Conservation (phyloP, 139 green algal genomes). For the Haematococcus sp. region DNA sequence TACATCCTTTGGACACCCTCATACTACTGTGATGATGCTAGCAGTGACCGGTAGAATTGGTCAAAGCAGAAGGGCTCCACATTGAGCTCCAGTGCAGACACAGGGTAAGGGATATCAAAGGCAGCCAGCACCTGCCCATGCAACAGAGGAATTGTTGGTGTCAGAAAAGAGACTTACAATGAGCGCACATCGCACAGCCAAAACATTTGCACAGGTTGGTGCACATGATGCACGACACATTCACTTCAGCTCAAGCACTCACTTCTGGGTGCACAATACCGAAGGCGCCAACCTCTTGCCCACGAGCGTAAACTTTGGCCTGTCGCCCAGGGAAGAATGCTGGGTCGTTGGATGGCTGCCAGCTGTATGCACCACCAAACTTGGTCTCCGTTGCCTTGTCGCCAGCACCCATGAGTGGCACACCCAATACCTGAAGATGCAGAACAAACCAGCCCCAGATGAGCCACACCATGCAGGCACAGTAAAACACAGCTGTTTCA, state of each 20-base stretch:
- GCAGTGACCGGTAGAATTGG: slow-evolving; percentile 58
- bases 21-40: no score
- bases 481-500: no score
- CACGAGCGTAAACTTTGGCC: slow-evolving; percentile 42
- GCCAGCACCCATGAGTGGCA: slow-evolving; percentile 37
- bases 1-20: no score
- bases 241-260: no score
- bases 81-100: slow-evolving; percentile 92
- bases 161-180: not conserved
- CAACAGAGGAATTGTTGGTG: no score
- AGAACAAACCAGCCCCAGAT: no score
- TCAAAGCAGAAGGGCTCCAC: slow-evolving; percentile 92
- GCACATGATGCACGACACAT: not conserved
- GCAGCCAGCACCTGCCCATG: slow-evolving; percentile 55
- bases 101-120: slow-evolving; percentile 91
- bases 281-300: slow-evolving; percentile 64
- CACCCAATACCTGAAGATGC: slow-evolving; percentile 52
- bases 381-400: slow-evolving; percentile 16
- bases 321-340: slow-evolving; percentile 88
- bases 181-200: not conserved
- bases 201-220: not conserved
- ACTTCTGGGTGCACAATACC: slow-evolving; percentile 96
- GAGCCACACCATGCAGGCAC: no score
- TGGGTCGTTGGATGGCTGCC: slow-evolving; percentile 56
- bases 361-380: slow-evolving; percentile 64